phyloP scores from a whole-genome alignment of 2,329 filamentous ascomycete genomes.

The Tolypocladium paradoxum region DNA sequence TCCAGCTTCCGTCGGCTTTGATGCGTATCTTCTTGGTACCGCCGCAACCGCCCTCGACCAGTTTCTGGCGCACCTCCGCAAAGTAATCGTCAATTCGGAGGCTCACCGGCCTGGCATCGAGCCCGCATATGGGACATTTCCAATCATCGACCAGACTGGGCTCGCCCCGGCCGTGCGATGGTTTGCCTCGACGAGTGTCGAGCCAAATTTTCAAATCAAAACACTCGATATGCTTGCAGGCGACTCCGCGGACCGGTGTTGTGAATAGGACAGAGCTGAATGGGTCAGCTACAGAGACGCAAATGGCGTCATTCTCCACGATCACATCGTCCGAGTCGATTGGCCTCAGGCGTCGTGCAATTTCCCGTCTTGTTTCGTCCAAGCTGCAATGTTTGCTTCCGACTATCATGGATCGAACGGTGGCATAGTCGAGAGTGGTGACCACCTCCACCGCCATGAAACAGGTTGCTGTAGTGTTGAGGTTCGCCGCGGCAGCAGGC shows the following conservation, averaged over 20 bases:
- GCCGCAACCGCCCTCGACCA: constrained; percentile 23
- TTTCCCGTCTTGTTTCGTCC: constrained; percentile 41
- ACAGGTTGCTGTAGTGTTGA: constrained; percentile 23
- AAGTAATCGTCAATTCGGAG: constrained; percentile 70
- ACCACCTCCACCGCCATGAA: constrained; percentile 62
- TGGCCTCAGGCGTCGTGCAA: constrained; percentile 36
- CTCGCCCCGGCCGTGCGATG: constrained; percentile 22
- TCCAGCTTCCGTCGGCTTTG: constrained; percentile 21
- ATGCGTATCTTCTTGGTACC: constrained; percentile 20
- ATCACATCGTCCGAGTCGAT: constrained; percentile 46
- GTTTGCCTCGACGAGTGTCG: constrained; percentile 45
- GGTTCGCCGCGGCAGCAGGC: constrained; percentile 15
- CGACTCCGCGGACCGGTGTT: constrained; percentile 57
- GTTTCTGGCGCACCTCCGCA: constrained; percentile 42
- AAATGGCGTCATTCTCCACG: constrained; percentile 44
- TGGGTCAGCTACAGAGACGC: constrained; percentile 53
- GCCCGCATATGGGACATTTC: constrained; percentile 75
- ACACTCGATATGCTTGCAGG: constrained; percentile 72
- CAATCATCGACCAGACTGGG: constrained; percentile 58
- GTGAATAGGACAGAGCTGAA: constrained; percentile 55
- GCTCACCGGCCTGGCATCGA: constrained; percentile 63
- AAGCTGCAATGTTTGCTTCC: constrained; percentile 27
- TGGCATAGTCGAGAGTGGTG: constrained; percentile 38
- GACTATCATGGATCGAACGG: constrained; percentile 29
- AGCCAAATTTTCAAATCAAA: constrained; percentile 85